Conservation (phyloP, 148 eudicot species). For the Euryodendron excelsum region DNA sequence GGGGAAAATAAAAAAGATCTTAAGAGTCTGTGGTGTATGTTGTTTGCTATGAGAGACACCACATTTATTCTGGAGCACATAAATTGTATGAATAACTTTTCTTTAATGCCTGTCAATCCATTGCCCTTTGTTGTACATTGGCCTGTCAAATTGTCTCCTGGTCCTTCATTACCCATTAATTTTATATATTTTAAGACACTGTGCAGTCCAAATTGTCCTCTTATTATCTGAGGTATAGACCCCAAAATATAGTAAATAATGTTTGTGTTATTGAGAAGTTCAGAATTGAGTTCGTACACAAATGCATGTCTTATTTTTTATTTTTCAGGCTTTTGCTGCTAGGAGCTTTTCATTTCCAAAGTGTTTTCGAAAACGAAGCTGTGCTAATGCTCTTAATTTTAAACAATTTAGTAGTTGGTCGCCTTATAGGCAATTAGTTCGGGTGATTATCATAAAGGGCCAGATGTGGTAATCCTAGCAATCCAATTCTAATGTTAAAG, state of each 20-base stretch:
- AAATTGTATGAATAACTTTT: not conserved
- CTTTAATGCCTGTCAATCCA: not conserved
- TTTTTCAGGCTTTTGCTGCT: not conserved
- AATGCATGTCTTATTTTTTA: too few relatives aligned
- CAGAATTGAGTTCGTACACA: not conserved
- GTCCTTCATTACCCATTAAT: not conserved
- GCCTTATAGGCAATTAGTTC: too few relatives aligned
- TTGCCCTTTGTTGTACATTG: not conserved
- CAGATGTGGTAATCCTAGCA: not conserved
- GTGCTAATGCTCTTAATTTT: too few relatives aligned
- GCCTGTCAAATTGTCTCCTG: not conserved
- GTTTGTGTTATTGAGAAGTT: not conserved
- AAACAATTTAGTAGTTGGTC: too few relatives aligned
- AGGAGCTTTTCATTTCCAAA: not conserved
- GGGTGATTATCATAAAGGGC: not conserved
- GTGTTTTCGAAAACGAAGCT: too few relatives aligned
- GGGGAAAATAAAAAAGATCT: too few relatives aligned
- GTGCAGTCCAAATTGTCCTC: not conserved
- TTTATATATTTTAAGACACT: not conserved
- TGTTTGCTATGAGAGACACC: not conserved
- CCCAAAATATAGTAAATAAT: not conserved
- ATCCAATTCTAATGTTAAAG: not conserved
- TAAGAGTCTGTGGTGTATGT: too few relatives aligned
- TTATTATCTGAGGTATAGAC: not conserved
- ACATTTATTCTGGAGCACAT: not conserved